phyloP scores from a whole-genome alignment of 176 grass and related monocot genomes.

The Miscanthus lutarioriparius region DNA sequence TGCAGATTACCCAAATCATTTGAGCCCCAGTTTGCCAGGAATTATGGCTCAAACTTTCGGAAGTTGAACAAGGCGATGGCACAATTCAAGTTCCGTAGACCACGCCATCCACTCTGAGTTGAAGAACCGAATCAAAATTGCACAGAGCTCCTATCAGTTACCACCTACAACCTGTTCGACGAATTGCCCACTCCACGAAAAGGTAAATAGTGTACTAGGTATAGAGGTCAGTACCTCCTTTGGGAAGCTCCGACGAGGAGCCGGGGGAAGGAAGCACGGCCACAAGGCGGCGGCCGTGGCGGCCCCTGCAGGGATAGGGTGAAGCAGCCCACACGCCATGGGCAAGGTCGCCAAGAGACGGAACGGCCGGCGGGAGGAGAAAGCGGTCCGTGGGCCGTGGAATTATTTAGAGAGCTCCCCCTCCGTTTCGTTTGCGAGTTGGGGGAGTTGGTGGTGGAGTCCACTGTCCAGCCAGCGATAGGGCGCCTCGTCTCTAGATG shows the following conservation, averaged over 20 bases:
- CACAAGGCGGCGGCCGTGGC: background rate
- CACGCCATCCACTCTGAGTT: background rate
- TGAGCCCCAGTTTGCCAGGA: background rate
- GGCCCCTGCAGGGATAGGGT: slow-evolving; percentile 4
- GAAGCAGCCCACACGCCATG: slow-evolving; percentile 40
- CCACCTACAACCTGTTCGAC: slow-evolving; percentile 1
- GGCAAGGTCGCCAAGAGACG: background rate
- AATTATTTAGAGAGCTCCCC: background rate
- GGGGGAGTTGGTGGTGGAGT: background rate
- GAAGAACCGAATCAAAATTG: background rate
- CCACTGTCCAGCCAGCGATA: background rate
- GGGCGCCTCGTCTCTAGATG: slow-evolving; percentile 17
- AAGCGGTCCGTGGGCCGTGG: no score
- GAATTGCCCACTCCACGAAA: slow-evolving; percentile 3
- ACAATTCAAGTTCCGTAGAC: background rate
- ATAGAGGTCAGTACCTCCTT: slow-evolving; percentile 25
- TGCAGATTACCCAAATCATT: background rate
- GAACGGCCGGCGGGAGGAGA: no score
- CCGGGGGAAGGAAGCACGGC: background rate
- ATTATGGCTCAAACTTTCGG: background rate
- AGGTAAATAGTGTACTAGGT: background rate
- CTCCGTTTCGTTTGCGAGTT: background rate
- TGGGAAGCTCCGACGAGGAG: background rate
- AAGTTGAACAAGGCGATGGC: background rate
- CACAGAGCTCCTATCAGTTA: background rate